These are phyloP conservation scores for Penicillium ucsense DNA, from an alignment of 495 filamentous ascomycete species.

Conservation along the genomic window DNA sequence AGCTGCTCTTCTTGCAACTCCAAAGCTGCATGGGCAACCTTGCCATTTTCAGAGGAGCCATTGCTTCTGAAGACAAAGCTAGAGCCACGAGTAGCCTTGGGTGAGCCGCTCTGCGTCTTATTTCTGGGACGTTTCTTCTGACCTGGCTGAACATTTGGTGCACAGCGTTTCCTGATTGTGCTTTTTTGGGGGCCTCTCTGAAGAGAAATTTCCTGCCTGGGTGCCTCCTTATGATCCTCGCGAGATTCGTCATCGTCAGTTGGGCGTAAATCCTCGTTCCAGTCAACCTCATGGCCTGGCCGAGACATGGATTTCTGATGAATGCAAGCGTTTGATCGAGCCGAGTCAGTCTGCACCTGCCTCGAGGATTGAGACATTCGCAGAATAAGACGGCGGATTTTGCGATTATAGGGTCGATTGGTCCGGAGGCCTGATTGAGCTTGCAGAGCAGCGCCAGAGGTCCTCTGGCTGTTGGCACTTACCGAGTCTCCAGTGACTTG, in stretches of 20 bases:
- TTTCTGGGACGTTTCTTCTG: slow-evolving; percentile 10
- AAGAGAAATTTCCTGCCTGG: slow-evolving; percentile 7
- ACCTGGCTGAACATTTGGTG: background rate
- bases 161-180: slow-evolving; percentile 3
- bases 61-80: background rate
- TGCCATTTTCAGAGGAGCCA: too few relatives aligned
- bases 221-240: background rate
- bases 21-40: too few relatives aligned
- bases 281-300: slow-evolving; percentile 17
- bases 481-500: too few relatives aligned
- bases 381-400: too few relatives aligned
- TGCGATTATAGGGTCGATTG: too few relatives aligned
- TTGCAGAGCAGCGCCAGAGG: too few relatives aligned
- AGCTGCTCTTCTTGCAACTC: too few relatives aligned
- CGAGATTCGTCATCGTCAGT: slow-evolving; percentile 13
- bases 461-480: too few relatives aligned
- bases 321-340: slow-evolving; percentile 2
- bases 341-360: slow-evolving; percentile 10
- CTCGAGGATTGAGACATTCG: background rate
- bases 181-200: slow-evolving; percentile 6
- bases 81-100: background rate
- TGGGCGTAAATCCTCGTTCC: slow-evolving; percentile 26
- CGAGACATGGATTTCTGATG: slow-evolving; percentile 3
- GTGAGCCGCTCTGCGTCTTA: background rate
- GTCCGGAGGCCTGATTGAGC: too few relatives aligned